Base-by-base conservation (phyloP, 495 filamentous ascomycete species). In the Penicillium paxilli region DNA sequence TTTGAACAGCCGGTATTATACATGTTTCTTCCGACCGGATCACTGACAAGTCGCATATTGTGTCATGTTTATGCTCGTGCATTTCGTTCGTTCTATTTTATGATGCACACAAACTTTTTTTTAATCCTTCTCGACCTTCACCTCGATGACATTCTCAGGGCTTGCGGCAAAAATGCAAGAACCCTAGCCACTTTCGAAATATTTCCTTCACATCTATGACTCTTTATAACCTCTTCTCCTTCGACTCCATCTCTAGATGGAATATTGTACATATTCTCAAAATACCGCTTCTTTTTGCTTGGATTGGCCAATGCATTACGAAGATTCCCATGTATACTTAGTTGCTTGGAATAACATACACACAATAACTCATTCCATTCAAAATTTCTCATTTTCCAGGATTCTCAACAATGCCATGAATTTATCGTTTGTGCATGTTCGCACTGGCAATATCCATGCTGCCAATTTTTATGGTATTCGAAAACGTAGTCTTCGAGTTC, bases 221-320 rank as follows among this genome's bases (percentile, higher is more conserved):
- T 19, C 5, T n/a, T n/a, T 19, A 38, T 38, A 7, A 16, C 5
- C 26, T 11, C 26, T 28, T 28, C 26, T 28, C 26, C 11, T 5
- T 28, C 26, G n/a, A 10, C 3, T n/a, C n/a, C n/a, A 19, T 38
- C 4, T 19, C 1, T 7, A 16, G n/a, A 19, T 38, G 35, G 35
- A 16, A 19, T 25, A 44, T 28, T 60, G 54, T 60, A 57, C 44
- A 60, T 60, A 60, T 37, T 47, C 22, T 20, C 8, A 14, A 47
- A 45, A 28, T 20, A 49, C 47, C 45, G 10, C 32, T 44, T 19
- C 26, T 25, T 35, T 45, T n/a, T 25, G 41, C 40, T 19, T 55
- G 26, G 20, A 11, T n/a, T 44, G n/a, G 33, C 4, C 30, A 38
- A 48, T 24, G 53, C 25, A 57, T 25, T 28, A 30, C 9, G 35